Evolutionary conservation across 1,284 basidiomycete genomes (phyloP), one percentile per base, ranked within the genome.

Genomic region (Ganoderma lucidum): DNA sequence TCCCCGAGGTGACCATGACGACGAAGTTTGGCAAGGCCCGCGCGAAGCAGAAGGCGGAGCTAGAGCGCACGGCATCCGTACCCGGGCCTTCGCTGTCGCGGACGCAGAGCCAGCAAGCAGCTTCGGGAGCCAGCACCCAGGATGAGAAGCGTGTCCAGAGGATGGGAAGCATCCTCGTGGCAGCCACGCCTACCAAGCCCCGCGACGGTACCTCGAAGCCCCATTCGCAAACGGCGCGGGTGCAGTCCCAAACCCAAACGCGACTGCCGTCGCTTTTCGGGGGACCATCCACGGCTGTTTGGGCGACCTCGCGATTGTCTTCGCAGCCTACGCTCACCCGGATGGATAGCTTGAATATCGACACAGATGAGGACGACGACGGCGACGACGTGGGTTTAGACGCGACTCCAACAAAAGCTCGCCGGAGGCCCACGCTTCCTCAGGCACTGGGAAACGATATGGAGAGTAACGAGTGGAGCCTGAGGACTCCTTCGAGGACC

Each of bases 1-100:
- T 84, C 67, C 84, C 89, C 42, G 91, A 93, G 78, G 83, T 93
- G 72, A 92, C 89, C 79, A 93, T 93, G 92, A 88, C 87, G 15
- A 85, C 89, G 32, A 86, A 81, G 30, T 92, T 93, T 81, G 73
- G 74, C 56, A 78, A 77, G 66, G 63, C 63, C n/a, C 73, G 68
- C 67, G 62, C 62, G 53, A 73, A 70, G 68, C 67, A 56, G 58
- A 73, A 68, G 62, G 63, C 48, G 79, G 89, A 87, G 74, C 68
- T 73, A 48, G 73, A 67, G 72, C 64, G 65, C 58, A 71, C 67
- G 35, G 81, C 61, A n/a, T 67, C 71, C n/a, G 39, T 61, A 4
- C 45, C 66, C 30, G 67, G 67, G 5, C 61, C 70, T 2, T 70
- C 67, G n/a, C 62, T 69, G 12, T 61, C 67, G 19, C 80, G 70